These are phyloP conservation scores for Danielia oregonensis DNA, from an alignment of 805 yeast genomes.

Conservation along the genomic window DNA sequence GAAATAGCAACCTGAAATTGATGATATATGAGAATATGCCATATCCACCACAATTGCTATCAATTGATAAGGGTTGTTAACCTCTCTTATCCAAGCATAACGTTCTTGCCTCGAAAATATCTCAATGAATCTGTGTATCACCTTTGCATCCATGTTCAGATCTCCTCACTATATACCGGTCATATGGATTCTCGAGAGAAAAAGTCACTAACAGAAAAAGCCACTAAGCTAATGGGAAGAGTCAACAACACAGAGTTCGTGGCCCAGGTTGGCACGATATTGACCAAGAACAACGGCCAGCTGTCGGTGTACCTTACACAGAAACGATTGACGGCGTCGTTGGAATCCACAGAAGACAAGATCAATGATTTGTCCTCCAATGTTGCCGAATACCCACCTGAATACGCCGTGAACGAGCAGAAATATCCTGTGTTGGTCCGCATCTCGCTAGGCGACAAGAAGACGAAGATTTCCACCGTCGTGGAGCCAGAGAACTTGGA, in stretches of 20 bases:
- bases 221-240: conserved; percentile 34
- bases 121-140: too few species aligned
- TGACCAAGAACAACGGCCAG: conserved; percentile 30
- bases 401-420: conserved; percentile 20
- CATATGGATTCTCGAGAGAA: too few species aligned
- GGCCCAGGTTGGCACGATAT: conserved; percentile 14
- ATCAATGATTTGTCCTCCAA: conserved; percentile 33
- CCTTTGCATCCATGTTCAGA: too few species aligned
- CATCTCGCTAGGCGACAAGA: conserved; percentile 36
- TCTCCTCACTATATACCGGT: too few species aligned
- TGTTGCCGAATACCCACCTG: conserved; percentile 19
- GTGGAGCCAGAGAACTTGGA: conserved; percentile 61
- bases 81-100: too few species aligned
- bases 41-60: too few species aligned
- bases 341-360: conserved; percentile 5
- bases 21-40: too few species aligned
- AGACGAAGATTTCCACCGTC: conserved; percentile 65
- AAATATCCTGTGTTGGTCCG: conserved; percentile 66
- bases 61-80: too few species aligned
- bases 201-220: too few species aligned
- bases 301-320: conserved; percentile 60
- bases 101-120: too few species aligned
- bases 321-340: conserved; percentile 39
- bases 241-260: conserved; percentile 32
- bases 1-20: too few species aligned